These are phyloP conservation scores for Fusarium poae DNA, from an alignment of 2,329 filamentous ascomycete genomes.

Conservation along the genomic window DNA sequence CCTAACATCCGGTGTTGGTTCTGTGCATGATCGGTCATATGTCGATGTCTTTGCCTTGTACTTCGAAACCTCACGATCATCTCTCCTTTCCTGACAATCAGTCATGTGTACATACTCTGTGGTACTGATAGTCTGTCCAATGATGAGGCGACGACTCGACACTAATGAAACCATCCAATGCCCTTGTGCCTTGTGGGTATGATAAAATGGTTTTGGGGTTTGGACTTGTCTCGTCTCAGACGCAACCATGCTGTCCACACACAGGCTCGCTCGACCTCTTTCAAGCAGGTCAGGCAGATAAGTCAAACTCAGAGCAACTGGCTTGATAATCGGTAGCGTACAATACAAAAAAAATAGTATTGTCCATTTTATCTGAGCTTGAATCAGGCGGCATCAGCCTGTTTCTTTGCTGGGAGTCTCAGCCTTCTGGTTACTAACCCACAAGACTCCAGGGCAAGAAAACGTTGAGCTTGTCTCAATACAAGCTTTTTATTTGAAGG, in stretches of 20 bases:
- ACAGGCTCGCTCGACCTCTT: constrained; percentile 24
- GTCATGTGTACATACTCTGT: neutral
- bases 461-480: constrained; percentile 26
- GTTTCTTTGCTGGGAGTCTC: neutral
- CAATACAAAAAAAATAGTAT: neutral
- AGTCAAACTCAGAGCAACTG: neutral
- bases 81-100: constrained; percentile 3
- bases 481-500: no score
- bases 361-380: neutral
- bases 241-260: constrained; percentile 15
- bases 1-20: constrained; percentile 2
- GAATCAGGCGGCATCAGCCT: neutral
- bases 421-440: neutral
- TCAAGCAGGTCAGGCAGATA: neutral
- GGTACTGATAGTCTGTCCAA: constrained; percentile 13
- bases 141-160: constrained; percentile 20
- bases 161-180: constrained; percentile 12
- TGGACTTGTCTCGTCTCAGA: constrained; percentile 34
- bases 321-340: neutral
- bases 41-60: constrained; percentile 2
- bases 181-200: constrained; percentile 21
- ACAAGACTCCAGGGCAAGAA: constrained; percentile 1
- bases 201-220: constrained; percentile 27
- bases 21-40: constrained; percentile 13
- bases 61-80: constrained; percentile 18